These are phyloP conservation scores for Cercophora scortea DNA, from an alignment of 495 filamentous ascomycete genomes.

Conservation along the genomic window DNA sequence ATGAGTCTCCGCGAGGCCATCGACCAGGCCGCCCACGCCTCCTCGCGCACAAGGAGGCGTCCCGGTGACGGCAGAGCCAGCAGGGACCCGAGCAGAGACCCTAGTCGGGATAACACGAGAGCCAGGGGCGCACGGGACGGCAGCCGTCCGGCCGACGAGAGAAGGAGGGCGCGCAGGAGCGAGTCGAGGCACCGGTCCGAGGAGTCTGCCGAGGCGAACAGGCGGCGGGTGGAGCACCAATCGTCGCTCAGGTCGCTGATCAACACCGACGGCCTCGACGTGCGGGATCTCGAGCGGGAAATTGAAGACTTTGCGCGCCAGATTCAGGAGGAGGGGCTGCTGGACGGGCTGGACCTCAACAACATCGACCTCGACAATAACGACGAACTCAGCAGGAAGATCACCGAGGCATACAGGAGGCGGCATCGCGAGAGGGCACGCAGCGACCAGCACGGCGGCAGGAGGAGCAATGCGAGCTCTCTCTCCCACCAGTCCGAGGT, in stretches of 20 bases:
- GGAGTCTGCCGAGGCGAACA: conserved; percentile 29
- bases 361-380: conserved; percentile 70
- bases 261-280: conserved; percentile 65
- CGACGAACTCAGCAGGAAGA: conserved; percentile 79
- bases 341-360: conserved; percentile 79
- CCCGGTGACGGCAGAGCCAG: conserved; percentile 13
- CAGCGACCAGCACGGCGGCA: conserved; percentile 17
- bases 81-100: neutral
- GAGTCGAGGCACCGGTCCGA: conserved; percentile 27
- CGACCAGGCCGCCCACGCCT: conserved; percentile 1
- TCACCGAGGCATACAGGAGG: conserved; percentile 76
- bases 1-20: conserved; percentile 60
- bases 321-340: conserved; percentile 78
- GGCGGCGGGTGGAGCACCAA: conserved; percentile 67
- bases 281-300: conserved; percentile 58
- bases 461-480: conserved; percentile 34
- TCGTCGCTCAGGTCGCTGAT: conserved; percentile 77
- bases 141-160: conserved; percentile 16
- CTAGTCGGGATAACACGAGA: conserved; percentile 9
- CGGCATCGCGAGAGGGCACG: conserved; percentile 50
- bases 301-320: conserved; percentile 78
- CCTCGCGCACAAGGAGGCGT: conserved; percentile 6
- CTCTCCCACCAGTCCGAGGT: conserved; percentile 24
- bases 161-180: conserved; percentile 27
- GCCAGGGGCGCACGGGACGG: conserved; percentile 20